phyloP scores from a whole-genome alignment of 2,329 filamentous ascomycete genomes.

The Anthostomella pinea region DNA sequence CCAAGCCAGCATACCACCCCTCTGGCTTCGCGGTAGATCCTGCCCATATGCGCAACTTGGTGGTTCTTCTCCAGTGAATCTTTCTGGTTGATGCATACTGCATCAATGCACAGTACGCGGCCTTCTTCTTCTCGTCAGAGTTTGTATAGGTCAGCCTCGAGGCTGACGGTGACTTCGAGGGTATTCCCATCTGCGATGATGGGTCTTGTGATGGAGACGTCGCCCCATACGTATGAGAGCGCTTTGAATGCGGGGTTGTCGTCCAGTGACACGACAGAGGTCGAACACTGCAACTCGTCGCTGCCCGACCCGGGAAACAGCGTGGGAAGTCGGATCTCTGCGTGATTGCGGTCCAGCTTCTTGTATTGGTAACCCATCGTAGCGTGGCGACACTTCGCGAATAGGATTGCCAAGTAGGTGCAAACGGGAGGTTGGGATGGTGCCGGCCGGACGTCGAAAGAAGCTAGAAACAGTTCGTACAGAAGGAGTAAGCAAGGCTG shows the following conservation, averaged over 20 bases:
- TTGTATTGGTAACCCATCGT: no score
- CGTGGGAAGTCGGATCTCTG: constrained; percentile 11
- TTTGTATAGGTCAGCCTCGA: no score
- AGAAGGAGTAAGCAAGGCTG: no score
- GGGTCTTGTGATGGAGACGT: constrained; percentile 2
- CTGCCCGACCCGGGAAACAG: constrained; percentile 5
- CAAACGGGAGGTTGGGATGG: no score
- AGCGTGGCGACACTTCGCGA: no score
- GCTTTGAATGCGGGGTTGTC: constrained; percentile 12
- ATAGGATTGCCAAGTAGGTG: no score
- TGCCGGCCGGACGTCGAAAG: no score
- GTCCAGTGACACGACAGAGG: constrained; percentile 6
- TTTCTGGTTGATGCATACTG: constrained; percentile 22
- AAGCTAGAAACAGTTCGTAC: no score
- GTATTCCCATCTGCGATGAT: constrained; percentile 13
- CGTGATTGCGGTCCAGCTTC: no score
- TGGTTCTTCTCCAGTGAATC: constrained; percentile 13
- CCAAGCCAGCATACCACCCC: constrained; percentile 21
- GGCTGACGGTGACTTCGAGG: constrained; percentile 13
- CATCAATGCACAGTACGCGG: constrained; percentile 17
- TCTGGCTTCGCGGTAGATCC: constrained; percentile 18
- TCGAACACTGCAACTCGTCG: constrained; percentile 11
- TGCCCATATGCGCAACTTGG: constrained; percentile 20
- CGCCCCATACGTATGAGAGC: constrained; percentile 18
- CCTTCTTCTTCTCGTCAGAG: constrained; percentile 10